Evolutionary conservation across 371 early-diverging fungal species (phyloP).

Genomic region (Apophysomyces trapeziformis): DNA sequence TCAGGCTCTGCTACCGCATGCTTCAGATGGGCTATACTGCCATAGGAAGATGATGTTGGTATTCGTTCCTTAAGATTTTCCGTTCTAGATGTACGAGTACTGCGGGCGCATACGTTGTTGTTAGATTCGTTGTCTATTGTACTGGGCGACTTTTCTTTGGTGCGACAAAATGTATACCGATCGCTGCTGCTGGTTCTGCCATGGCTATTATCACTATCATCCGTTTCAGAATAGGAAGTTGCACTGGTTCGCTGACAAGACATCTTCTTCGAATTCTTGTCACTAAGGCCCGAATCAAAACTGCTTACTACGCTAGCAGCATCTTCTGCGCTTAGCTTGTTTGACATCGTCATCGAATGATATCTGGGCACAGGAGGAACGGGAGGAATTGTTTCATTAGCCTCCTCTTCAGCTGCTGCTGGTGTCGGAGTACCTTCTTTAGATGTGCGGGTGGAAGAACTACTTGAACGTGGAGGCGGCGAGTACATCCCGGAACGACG

Average conservation of each 20-base stretch:
- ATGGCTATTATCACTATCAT: background rate
- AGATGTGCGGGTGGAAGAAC: background rate
- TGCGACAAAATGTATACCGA: background rate
- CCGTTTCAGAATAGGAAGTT: background rate
- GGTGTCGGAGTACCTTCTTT: slow-evolving; percentile 6
- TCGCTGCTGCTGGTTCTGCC: background rate
- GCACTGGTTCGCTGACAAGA: background rate
- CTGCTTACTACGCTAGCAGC: slow-evolving; percentile 2
- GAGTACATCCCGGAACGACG: slow-evolving; percentile 24
- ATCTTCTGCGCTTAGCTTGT: background rate
- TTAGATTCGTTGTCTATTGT: background rate
- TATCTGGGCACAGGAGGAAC: slow-evolving; percentile 15
- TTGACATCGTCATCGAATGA: slow-evolving; percentile 4
- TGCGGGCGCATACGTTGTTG: slow-evolving; percentile 15
- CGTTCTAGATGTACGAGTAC: slow-evolving; percentile 32
- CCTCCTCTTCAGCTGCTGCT: background rate
- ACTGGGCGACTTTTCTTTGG: slow-evolving; percentile 18
- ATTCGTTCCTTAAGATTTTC: slow-evolving; percentile 49
- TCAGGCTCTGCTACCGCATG: slow-evolving; percentile 31
- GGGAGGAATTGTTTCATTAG: slow-evolving; percentile 10
- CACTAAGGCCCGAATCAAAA: background rate
- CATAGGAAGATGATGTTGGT: slow-evolving; percentile 38
- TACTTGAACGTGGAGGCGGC: background rate
- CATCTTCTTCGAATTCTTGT: background rate
- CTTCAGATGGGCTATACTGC: slow-evolving; percentile 25